Evolutionary conservation across 2,329 filamentous ascomycete genomes (phyloP).

Genomic region (Talaromyces sp.): DNA sequence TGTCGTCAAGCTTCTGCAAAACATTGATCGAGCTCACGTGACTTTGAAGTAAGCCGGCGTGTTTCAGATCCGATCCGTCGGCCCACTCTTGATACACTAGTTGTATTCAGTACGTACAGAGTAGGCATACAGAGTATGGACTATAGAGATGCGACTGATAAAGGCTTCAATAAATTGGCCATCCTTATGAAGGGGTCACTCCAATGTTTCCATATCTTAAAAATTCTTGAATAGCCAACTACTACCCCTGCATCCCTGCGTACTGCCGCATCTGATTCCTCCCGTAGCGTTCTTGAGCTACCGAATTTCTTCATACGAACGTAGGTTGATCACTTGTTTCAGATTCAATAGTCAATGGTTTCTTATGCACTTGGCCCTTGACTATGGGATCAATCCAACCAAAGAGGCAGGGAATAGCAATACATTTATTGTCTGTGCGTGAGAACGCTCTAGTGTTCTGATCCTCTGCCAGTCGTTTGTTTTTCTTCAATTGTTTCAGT

Average conservation of each 20-base stretch:
- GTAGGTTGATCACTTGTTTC: neutral
- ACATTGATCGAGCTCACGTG: neutral
- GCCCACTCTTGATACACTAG: neutral
- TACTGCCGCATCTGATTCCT: neutral
- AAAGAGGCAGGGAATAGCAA: neutral
- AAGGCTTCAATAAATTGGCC: neutral
- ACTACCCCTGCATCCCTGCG: neutral
- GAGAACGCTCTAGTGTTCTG: neutral
- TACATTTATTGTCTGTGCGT: neutral
- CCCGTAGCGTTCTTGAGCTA: neutral
- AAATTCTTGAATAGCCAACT: too few relatives aligned
- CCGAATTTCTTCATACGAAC: too few relatives aligned
- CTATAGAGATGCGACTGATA: neutral
- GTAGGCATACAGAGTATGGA: neutral
- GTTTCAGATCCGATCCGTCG: neutral
- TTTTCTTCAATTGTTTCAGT: neutral
- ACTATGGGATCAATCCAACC: neutral
- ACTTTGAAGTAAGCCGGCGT: neutral
- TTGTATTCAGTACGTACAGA: neutral
- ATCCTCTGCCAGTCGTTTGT: neutral
- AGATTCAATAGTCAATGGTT: neutral
- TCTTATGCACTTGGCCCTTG: neutral
- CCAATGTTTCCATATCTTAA: too few relatives aligned
- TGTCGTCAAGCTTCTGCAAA: neutral
- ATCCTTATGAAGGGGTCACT: neutral